Conservation (phyloP, 1,284 basidiomycete genomes). For the Cerrena zonata region DNA sequence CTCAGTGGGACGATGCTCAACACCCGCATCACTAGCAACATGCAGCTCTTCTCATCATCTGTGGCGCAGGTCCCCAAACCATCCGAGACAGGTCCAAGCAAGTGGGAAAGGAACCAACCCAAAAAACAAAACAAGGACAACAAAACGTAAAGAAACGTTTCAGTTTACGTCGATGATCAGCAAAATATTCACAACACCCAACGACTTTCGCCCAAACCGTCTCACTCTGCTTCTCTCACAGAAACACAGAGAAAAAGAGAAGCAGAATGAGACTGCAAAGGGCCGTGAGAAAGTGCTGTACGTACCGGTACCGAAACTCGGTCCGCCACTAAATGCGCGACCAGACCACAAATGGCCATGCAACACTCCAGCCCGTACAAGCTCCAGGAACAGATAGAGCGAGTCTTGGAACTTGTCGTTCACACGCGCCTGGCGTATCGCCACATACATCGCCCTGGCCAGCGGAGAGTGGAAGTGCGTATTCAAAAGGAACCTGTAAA, state of each 20-base stretch:
- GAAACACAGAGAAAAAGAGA: neutral
- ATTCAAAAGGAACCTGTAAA: constrained; percentile 74
- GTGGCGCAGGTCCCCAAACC: no score
- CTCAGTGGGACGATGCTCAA: constrained; percentile 88
- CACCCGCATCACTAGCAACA: constrained; percentile 93
- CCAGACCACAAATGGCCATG: constrained; percentile 89
- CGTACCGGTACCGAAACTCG: constrained; percentile 84
- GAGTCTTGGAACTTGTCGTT: constrained; percentile 99
- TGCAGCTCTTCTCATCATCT: constrained; percentile 87
- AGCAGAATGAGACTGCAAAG: neutral
- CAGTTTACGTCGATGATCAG: no score
- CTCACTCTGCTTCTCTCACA: no score
- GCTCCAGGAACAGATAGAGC: constrained; percentile 86
- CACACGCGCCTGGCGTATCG: constrained; percentile 70
- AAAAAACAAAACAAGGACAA: no score
- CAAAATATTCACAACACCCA: no score
- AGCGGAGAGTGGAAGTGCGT: constrained; percentile 85
- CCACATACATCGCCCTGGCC: constrained; percentile 85
- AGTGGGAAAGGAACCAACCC: no score
- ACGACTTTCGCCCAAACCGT: no score
- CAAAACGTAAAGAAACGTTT: no score
- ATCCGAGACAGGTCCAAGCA: no score
- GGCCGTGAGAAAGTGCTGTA: constrained; percentile 20
- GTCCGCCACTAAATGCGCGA: constrained; percentile 87
- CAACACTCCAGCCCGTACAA: constrained; percentile 90